Base-by-base conservation (phyloP, 176 grass and related monocot genomes). In the Oryza glaberrima region DNA sequence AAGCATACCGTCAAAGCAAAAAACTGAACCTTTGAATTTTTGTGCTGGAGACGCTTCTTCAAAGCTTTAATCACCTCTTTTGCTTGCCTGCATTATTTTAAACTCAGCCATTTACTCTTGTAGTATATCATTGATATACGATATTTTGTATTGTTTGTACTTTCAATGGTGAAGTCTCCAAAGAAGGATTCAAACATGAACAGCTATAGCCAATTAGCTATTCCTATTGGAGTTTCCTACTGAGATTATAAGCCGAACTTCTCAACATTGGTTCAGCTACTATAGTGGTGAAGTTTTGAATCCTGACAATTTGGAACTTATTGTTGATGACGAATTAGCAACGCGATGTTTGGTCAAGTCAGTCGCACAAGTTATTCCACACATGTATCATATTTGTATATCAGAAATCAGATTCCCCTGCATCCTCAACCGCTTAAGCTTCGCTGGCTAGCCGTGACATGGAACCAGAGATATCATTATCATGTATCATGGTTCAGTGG, bases 41-140 rank as follows among this genome's bases (percentile, higher is more conserved):
- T 97, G 87, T 97, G 90, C 60, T 97, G 94, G 67, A 97, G 84
- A 38, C 94, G 90, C 66, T 97, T 97, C 84, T 97, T 97, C 80
- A 94, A 68, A 77, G 90, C 83, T 94, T 94, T 94, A 61, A 97
- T 78, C 69, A 97, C 94, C 87, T 94, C 94, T 82, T 94, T 97
- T 45, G 90, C 88, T 92, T 90, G 90, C 86, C 94, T 97, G 46
- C 1, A 74, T 41, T 65, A 86, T 40, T 17, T 3, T 73, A 49
- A 67, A 25, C 20, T 20, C 28, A 72, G 26, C 11, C 6, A 83
- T 52, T 22, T 64, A 13, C 1, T 15, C 1, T 36, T 7, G 1
- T 72, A 40, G 25, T 1, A 75, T 61, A 61, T 61, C 56, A 61
- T 56, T 19, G 52, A 56, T 56, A 19, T 61, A n/a, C 10, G 56